A percentile compares a stretch with the other conserved stretches of the same genome.
phyloP scores from a whole-genome alignment of 305 asterid genomes.

The Fraxinus velutina region DNA sequence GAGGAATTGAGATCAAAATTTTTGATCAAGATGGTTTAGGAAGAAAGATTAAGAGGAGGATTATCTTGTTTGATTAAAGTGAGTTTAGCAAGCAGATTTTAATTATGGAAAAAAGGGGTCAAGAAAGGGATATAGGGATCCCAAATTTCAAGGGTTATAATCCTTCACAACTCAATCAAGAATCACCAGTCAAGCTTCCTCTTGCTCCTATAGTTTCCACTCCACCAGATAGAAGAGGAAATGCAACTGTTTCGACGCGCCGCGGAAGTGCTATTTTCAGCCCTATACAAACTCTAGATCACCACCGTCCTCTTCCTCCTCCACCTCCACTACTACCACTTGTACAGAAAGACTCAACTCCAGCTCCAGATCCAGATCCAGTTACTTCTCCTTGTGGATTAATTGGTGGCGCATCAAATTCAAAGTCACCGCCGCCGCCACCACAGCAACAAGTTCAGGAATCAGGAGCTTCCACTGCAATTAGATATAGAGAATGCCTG shows the following conservation, averaged over 20 bases:
- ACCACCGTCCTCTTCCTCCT: neutral
- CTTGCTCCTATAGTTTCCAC: conserved; percentile 46
- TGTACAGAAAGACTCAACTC: conserved; percentile 21
- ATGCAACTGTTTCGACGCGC: conserved; percentile 24
- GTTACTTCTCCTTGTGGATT: conserved; percentile 23
- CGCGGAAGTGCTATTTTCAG: conserved; percentile 46
- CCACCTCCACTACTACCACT: conserved; percentile 15
- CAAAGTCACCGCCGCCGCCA: neutral
- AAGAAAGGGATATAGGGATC: conserved; percentile 32
- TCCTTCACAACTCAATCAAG: conserved; percentile 26
- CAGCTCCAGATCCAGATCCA: conserved; percentile 87
- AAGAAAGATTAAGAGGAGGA: conserved; percentile 19
- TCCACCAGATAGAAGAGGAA: conserved; percentile 29
- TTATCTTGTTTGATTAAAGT: neutral
- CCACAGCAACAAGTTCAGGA: neutral
- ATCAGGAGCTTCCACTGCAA: neutral
- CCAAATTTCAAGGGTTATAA: conserved; percentile 27
- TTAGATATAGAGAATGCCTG: conserved; percentile 65
- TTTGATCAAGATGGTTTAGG: neutral
- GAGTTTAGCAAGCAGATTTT: neutral
- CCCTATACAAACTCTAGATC: conserved; percentile 70
- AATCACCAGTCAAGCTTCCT: conserved; percentile 37
- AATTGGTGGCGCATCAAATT: conserved; percentile 25
- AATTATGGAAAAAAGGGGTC: conserved; percentile 44
- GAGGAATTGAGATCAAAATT: neutral